These are phyloP conservation scores for Gossypium anomalum DNA, from an alignment of 345 rosid genomes.

Conservation along the genomic window DNA sequence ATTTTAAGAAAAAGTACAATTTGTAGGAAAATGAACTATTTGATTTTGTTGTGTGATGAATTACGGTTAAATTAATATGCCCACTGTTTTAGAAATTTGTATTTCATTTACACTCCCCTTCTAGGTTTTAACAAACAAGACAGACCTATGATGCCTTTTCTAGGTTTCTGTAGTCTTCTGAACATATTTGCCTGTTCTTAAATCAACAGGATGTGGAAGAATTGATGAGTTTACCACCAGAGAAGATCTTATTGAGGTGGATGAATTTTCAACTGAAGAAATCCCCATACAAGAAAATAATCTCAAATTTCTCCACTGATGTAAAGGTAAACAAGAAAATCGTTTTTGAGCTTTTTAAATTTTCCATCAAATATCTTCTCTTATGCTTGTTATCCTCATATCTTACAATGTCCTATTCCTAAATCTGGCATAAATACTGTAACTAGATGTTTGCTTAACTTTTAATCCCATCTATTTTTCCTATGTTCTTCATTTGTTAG, in stretches of 20 bases:
- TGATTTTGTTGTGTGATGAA: background rate
- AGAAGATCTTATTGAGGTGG: slow-evolving; percentile 93
- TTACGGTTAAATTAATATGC: background rate
- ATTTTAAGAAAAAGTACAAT: background rate
- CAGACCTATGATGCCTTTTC: background rate
- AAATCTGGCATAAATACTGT: background rate
- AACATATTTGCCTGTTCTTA: slow-evolving; percentile 7
- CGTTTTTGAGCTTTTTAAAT: background rate
- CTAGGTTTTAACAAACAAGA: background rate
- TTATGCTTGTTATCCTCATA: background rate
- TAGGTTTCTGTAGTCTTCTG: slow-evolving; percentile 8
- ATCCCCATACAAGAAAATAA: slow-evolving; percentile 63
- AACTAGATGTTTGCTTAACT: background rate
- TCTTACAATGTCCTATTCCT: background rate
- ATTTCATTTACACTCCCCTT: background rate
- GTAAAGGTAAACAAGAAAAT: slow-evolving; percentile 56
- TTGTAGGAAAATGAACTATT: background rate
- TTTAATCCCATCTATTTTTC: background rate
- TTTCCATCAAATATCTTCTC: background rate
- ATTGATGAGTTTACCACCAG: slow-evolving; percentile 97
- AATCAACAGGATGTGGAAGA: slow-evolving; percentile 87
- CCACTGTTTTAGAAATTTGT: background rate
- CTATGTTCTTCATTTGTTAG: background rate
- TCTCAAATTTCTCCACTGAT: slow-evolving; percentile 92
- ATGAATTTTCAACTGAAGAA: slow-evolving; percentile 95